Evolutionary conservation across 345 rosid genomes (phyloP), one percentile per base, ranked within the genome.

Genomic region (Citrus mangshanensis): DNA sequence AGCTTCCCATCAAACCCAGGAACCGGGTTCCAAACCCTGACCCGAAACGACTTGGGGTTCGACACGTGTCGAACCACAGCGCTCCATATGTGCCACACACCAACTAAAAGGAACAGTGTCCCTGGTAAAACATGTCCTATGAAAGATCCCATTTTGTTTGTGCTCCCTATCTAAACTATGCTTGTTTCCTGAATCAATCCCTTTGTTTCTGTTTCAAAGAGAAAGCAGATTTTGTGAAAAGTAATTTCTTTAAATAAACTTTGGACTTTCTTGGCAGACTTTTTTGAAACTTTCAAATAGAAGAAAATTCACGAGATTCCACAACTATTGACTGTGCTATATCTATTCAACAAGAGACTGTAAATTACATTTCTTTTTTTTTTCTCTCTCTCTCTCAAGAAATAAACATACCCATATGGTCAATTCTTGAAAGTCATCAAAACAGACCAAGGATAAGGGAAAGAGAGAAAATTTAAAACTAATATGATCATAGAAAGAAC

Each of bases 111-210:
- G 78, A 95, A 95, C 86, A 95, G 67, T 21, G 98, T 86, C 55
- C 99, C 99, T 0, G 99, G 99, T 37, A 95, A 65, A 81, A 77
- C 96, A 87, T 95, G 99, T 42, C 99, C 99, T 79, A 90, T 88
- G 86, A 93, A 95, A 79, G 99, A 95, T 68, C 99, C 99, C 99
- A 95, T 95, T 77, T 55, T 56, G 40, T 54, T 79, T 78, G 77
- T 28, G 55, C 51, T 32, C 4, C 32, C 28, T 34, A 7, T 34
- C 38, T 24, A 13, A 5, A 27, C 67, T 58, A 35, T 24, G 30
- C 54, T 35, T 19, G 25, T 21, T 73, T 58, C 32, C 14, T 56
- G 76, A 73, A 73, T 35, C 49, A 37, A 42, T 1, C n/a, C 9
- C 18, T 68, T 5, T 4, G 5, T n/a, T 40, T 38, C 76, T 73